Conservation (phyloP, 2,329 filamentous ascomycete genomes). For the Botrytis sinoallii region DNA sequence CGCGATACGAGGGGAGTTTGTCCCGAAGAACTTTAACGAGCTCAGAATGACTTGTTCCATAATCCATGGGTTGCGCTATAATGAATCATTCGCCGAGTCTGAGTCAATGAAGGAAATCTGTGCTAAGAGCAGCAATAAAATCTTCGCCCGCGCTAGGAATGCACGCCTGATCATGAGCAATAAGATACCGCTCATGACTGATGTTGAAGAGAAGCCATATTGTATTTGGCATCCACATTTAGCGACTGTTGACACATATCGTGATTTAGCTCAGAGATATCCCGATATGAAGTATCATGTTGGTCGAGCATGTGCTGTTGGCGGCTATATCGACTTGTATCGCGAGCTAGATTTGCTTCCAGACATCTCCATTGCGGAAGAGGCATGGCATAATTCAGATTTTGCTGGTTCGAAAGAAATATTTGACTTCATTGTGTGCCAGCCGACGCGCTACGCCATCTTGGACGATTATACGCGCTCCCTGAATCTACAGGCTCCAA, state of each 20-base stretch:
- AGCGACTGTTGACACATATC: not conserved
- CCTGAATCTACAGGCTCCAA: accelerated
- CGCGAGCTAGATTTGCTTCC: not conserved
- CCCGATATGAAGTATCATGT: not conserved
- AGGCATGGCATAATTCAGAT: not conserved
- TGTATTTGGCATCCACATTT: not conserved
- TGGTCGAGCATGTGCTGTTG: conserved; percentile 1
- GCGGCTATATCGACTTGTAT: not conserved
- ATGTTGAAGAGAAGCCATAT: not conserved
- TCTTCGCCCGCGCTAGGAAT: not conserved
- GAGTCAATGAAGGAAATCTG: not conserved
- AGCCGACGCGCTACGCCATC: accelerated
- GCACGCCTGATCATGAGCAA: not conserved
- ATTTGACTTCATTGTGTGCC: not conserved
- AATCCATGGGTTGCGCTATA: not conserved
- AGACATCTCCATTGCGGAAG: not conserved
- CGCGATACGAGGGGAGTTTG: not conserved
- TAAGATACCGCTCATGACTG: not conserved
- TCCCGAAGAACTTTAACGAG: not conserved
- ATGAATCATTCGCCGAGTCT: not conserved
- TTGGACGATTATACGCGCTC: not conserved
- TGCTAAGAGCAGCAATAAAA: not conserved
- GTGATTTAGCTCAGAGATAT: not conserved
- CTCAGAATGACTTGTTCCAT: not conserved
- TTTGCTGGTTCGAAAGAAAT: not conserved